Evolutionary conservation across 2,329 filamentous ascomycete genomes (phyloP).

Genomic region (Alternaria sp.): DNA sequence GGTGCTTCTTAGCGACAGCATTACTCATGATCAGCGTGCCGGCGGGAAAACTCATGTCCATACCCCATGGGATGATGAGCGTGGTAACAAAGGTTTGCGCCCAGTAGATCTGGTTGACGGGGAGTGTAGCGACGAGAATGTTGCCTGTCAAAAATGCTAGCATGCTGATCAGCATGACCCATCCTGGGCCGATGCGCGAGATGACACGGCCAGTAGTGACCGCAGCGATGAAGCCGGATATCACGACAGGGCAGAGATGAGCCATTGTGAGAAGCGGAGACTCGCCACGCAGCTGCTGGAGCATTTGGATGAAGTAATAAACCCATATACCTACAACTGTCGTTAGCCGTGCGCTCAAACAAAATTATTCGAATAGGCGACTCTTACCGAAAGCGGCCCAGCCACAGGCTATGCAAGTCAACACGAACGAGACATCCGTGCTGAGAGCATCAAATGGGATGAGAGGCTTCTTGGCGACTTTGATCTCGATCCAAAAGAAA

Average conservation of each 20-base stretch:
- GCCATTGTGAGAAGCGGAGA: conserved; percentile 39
- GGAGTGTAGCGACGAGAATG: conserved; percentile 50
- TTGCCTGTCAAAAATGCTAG: conserved; percentile 43
- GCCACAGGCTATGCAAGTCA: conserved; percentile 59
- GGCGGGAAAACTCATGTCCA: conserved; percentile 53
- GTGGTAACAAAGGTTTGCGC: conserved; percentile 44
- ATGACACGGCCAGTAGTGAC: conserved; percentile 40
- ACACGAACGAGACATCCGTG: conserved; percentile 61
- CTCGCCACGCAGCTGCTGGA: conserved; percentile 28
- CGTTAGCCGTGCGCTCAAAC: background rate
- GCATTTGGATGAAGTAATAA: conserved; percentile 43
- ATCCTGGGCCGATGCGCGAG: conserved; percentile 31
- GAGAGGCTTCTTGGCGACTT: conserved; percentile 58
- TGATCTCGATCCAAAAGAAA: conserved; percentile 62
- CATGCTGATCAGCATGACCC: conserved; percentile 44
- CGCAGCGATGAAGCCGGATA: conserved; percentile 42
- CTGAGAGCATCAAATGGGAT: conserved; percentile 62
- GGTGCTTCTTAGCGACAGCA: conserved; percentile 47
- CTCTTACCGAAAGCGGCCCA: conserved; percentile 44
- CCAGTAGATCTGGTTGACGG: conserved; percentile 53
- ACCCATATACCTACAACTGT: conserved; percentile 29
- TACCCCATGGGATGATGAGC: conserved; percentile 47
- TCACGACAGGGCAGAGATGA: conserved; percentile 30
- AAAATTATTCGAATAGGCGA: background rate
- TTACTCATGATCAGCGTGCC: conserved; percentile 50